phyloP scores from a whole-genome alignment of 129 eudicot genomes.

The Lactuca sativa region DNA sequence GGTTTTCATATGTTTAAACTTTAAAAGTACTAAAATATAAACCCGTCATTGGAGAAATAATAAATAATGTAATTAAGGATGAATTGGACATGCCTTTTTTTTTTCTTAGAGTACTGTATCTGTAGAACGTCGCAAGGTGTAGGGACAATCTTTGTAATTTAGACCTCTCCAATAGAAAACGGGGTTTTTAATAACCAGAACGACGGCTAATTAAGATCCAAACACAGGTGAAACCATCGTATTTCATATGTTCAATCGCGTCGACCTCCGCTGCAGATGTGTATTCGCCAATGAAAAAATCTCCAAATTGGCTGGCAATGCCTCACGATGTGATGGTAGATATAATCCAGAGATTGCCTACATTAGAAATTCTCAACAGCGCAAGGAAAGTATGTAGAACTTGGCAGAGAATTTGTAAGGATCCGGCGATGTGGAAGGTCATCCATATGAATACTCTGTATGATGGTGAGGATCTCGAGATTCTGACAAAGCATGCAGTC shows the following conservation, averaged over 20 bases:
- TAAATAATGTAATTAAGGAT: no score
- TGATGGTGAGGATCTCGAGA: conserved; percentile 28
- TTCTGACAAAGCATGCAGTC: conserved; percentile 51
- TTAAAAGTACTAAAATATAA: no score
- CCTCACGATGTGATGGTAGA: conserved; percentile 44
- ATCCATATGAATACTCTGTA: conserved; percentile 25
- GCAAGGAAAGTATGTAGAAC: conserved; percentile 55
- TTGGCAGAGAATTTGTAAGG: conserved; percentile 56
- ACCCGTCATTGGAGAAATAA: no score
- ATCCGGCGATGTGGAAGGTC: conserved; percentile 59
- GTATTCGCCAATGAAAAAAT: background rate
- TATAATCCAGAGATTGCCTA: conserved; percentile 39
- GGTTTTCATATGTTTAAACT: no score
- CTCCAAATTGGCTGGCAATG: conserved; percentile 58
- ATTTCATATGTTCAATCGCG: conserved; percentile 20
- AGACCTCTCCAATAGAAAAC: background rate
- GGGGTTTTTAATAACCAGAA: background rate
- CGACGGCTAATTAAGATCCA: background rate
- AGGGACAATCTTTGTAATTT: no score
- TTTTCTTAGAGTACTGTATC: no score
- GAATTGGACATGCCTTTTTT: no score
- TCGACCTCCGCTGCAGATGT: conserved; percentile 25
- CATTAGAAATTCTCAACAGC: conserved; percentile 41
- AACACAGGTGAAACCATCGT: background rate
- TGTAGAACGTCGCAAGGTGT: no score